Conservation (phyloP, 202 grass and related monocot genomes). For the Schoenoplectus tabernaemontani region DNA sequence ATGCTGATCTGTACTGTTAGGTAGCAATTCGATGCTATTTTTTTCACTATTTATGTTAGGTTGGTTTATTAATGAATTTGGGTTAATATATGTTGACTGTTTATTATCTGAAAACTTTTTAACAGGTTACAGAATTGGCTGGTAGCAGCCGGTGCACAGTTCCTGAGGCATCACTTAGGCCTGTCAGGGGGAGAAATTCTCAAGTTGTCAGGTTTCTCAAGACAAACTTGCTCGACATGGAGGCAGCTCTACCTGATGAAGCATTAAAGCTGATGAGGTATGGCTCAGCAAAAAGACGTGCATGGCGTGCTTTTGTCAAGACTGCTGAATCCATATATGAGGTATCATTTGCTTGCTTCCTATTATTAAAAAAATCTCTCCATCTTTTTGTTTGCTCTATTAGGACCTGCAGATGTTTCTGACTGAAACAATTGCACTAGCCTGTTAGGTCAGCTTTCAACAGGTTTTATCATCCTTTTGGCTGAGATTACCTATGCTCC, state of each 20-base stretch:
- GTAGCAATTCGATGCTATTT: neutral
- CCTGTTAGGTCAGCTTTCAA: neutral
- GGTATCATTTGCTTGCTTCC: slow-evolving; percentile 24
- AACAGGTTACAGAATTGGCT: slow-evolving; percentile 26
- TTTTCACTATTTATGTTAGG: neutral
- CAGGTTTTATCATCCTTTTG: neutral
- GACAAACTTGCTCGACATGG: slow-evolving; percentile 87
- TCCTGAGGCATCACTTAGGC: slow-evolving; percentile 66
- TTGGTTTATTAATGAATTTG: neutral
- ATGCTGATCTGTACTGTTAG: neutral
- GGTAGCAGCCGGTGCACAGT: slow-evolving; percentile 41
- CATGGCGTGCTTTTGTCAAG: slow-evolving; percentile 92
- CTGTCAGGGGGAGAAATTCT: slow-evolving; percentile 64
- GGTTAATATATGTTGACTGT: neutral
- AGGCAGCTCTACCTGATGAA: slow-evolving; percentile 72
- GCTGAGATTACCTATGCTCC: neutral
- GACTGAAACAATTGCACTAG: neutral
- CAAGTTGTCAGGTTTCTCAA: slow-evolving; percentile 74
- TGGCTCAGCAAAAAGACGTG: slow-evolving; percentile 46
- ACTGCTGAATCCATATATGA: slow-evolving; percentile 81
- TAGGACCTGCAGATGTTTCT: neutral
- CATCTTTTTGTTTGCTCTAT: neutral
- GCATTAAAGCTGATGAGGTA: slow-evolving; percentile 55
- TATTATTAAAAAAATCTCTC: neutral
- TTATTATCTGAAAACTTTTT: neutral